phyloP scores from a whole-genome alignment of 495 filamentous ascomycete genomes.

The Penicillium cosmopolitanum region DNA sequence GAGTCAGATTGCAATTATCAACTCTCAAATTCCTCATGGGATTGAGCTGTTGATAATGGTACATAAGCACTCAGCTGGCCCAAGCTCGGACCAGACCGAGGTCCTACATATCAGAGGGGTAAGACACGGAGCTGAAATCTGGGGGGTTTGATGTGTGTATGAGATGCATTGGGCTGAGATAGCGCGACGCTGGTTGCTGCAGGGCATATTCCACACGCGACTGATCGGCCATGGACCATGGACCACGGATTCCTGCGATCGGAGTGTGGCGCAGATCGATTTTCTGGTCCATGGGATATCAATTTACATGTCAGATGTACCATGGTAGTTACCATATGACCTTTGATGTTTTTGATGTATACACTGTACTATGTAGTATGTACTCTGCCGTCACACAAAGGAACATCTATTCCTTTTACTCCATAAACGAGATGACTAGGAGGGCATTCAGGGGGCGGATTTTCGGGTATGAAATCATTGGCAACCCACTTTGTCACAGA shows the following conservation, averaged over 20 bases:
- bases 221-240: neutral
- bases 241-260: neutral
- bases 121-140: neutral
- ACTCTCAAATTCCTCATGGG: no score
- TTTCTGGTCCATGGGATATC: no score
- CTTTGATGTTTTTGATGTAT: no score
- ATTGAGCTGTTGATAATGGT: no score
- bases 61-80: no score
- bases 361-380: no score
- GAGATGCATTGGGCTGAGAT: neutral
- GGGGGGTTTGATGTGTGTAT: neutral
- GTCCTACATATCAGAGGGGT: neutral
- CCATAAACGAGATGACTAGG: neutral
- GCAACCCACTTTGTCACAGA: conserved; percentile 8
- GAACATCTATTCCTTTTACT: neutral
- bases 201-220: neutral
- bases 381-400: neutral
- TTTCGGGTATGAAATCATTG: conserved; percentile 6
- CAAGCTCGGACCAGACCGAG: neutral
- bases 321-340: no score
- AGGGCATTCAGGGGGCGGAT: conserved; percentile 3
- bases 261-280: no score
- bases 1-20: no score
- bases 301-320: no score
- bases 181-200: neutral